Base-by-base conservation (phyloP, 179 eudicot species). In the Beta lomatogona region DNA sequence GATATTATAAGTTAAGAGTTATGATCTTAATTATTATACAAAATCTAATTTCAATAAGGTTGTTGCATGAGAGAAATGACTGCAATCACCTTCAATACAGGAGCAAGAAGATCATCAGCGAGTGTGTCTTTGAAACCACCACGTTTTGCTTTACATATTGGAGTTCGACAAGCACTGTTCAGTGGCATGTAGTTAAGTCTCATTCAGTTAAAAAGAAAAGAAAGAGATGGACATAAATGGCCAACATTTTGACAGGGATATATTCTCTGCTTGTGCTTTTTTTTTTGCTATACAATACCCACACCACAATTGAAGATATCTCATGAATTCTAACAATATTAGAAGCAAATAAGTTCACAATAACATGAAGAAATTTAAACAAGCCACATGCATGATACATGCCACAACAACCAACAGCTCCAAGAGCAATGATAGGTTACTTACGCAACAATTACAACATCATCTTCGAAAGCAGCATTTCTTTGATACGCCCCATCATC, bases 41-140 rank as follows among this genome's bases (percentile, higher is more conserved):
- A 78, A 44, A 71, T 19, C 36, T 59, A 6, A 69, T 71, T 36
- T 6, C 64, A 64, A 72, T 52, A 46, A 77, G 50, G 2, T 41
- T 61, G 53, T 52, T 61, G 31, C 21, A 13, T 22, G 28, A 80
- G 22, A 10, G 14, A 21, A 59, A 14, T 15, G 19, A 22, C 4
- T 50, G 52, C 7, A 45, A 80, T 57, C 41, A 92, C 99, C 99
- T 83, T 96, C 67, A 95, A 79, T 63, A 92, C 97, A 63, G 99
- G 93, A 44, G 99, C 93, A 60, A 94, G 97, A 67, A 96, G 85
- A 86, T 96, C 99, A 90, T 92, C 99, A 77, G 97, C 88, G 81
- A 76, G 90, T 3, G 99, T 94, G 88, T 96, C 98, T 87, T 96
- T 96, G 90, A 96, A 91, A 25, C 98, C 94, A 64, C 99, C 99